Evolutionary conservation across 768 basidiomycete genomes (phyloP), one percentile per base, ranked within the genome.

Genomic region (Wakefieldia striispora): DNA sequence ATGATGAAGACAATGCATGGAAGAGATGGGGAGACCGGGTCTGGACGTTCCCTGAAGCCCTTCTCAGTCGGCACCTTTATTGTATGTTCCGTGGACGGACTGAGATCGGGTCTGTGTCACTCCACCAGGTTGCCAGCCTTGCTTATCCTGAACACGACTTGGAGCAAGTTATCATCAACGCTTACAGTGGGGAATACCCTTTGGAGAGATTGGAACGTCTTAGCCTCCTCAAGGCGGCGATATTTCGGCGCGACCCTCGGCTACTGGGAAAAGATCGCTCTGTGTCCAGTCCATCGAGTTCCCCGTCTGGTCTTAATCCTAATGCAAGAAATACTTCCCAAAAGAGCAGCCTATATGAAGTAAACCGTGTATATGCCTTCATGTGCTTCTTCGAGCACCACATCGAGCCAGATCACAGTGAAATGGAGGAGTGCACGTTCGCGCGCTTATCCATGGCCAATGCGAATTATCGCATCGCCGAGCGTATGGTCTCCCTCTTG

Each of bases 371-470:
- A 1, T 60, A 60, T 9, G 59, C 59, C 9, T 36, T 60, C 31
- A 60, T 60, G 59, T 59, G 59, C 3, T 60, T 60, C 36, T 60
- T 60, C 33, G 51, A 60, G 14, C 59, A 57, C 21, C 50, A 58
- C 2, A 60, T 60, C 17, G 43, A 53, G 37, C 59, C 59, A 1
- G 50, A 47, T 24, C 42, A 41, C 6, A 17, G 36, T 1, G 59
- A 60, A 16, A 42, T 40, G 2, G 59, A 60, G n/a, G 27, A 54
- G 3, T 59, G 38, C 2, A 59, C 59, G 33, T 52, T 60, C 0
- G 59, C 52, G 6, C 51, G 55, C 9, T 31, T 60, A 9, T 60
- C 59, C 6, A 60, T 60, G 59, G 59, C 59, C 24, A 60, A 60
- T 36, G 59, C 60, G 27, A 60, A 23, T 11, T 54, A 60, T 20